phyloP scores from a whole-genome alignment of 305 asterid genomes.

The Fraxinus velutina region DNA sequence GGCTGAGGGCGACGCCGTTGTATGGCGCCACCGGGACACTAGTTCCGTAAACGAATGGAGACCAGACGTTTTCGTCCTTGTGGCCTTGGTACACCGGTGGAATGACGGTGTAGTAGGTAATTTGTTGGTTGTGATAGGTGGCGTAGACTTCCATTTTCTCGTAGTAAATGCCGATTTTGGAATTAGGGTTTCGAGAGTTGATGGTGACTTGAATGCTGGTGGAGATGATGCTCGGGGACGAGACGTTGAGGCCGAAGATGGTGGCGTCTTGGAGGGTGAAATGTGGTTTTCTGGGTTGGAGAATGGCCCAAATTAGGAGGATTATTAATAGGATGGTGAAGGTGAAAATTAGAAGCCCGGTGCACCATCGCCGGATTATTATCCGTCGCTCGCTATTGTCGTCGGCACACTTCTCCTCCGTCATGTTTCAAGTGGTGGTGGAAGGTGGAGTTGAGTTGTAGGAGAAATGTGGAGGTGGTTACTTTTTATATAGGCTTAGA shows the following conservation, averaged over 20 bases:
- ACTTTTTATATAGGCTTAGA: neutral
- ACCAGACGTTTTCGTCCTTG: conserved; percentile 63
- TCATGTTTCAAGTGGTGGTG: conserved; percentile 29
- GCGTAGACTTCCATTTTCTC: conserved; percentile 48
- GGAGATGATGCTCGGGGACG: conserved; percentile 64
- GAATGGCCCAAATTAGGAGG: conserved; percentile 56
- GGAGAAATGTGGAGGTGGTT: neutral
- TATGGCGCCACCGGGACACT: conserved; percentile 67
- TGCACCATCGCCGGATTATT: conserved; percentile 31
- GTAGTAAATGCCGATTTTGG: conserved; percentile 52
- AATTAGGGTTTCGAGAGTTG: conserved; percentile 54
- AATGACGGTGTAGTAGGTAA: conserved; percentile 51
- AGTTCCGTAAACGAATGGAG: conserved; percentile 57
- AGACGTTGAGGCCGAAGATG: conserved; percentile 57
- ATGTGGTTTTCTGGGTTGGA: conserved; percentile 59
- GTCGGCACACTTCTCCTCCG: conserved; percentile 47
- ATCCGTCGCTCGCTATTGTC: conserved; percentile 36
- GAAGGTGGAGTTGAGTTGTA: neutral
- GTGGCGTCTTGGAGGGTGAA: conserved; percentile 76
- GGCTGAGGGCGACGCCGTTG: conserved; percentile 49
- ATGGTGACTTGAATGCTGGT: conserved; percentile 59
- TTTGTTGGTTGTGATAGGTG: conserved; percentile 57
- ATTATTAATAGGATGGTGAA: conserved; percentile 45
- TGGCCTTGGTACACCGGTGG: conserved; percentile 64
- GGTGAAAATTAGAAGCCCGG: conserved; percentile 25